phyloP scores from a whole-genome alignment of 148 eudicot species.

The Amaranthus cruentus region DNA sequence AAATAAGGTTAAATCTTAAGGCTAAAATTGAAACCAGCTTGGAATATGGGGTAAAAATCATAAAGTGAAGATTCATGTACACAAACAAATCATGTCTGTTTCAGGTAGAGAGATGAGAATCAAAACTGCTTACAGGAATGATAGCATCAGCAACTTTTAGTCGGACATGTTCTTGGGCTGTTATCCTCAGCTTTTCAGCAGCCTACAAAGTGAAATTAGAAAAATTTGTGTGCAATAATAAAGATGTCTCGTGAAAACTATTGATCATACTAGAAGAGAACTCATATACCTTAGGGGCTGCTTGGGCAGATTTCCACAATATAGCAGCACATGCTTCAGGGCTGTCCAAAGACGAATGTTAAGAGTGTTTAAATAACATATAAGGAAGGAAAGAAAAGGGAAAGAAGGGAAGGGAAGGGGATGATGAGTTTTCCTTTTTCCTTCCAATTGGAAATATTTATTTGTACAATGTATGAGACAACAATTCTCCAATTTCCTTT shows the following conservation, averaged over 20 bases:
- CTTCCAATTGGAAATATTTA: too few relatives aligned
- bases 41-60: too few relatives aligned
- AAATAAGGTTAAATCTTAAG: not conserved
- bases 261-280: conserved; percentile 1
- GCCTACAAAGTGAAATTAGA: conserved; percentile 37
- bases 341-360: conserved; percentile 27
- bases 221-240: conserved; percentile 4
- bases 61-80: too few relatives aligned
- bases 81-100: not conserved
- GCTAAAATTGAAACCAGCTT: not conserved
- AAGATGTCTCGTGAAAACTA: not conserved
- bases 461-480: too few relatives aligned
- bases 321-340: conserved; percentile 91
- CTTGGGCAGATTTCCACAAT: conserved; percentile 70
- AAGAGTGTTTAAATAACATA: not conserved
- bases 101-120: not conserved
- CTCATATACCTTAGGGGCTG: conserved; percentile 59
- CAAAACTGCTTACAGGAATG: conserved; percentile 42
- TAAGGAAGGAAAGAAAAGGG: too few relatives aligned
- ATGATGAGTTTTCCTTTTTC: too few relatives aligned
- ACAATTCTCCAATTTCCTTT: too few relatives aligned
- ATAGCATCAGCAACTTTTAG: conserved; percentile 66
- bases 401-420: too few relatives aligned
- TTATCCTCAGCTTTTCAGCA: conserved; percentile 71
- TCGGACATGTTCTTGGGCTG: conserved; percentile 59